These are phyloP conservation scores for Kwoniella europaea DNA, from an alignment of 768 basidiomycete species.

Conservation along the genomic window DNA sequence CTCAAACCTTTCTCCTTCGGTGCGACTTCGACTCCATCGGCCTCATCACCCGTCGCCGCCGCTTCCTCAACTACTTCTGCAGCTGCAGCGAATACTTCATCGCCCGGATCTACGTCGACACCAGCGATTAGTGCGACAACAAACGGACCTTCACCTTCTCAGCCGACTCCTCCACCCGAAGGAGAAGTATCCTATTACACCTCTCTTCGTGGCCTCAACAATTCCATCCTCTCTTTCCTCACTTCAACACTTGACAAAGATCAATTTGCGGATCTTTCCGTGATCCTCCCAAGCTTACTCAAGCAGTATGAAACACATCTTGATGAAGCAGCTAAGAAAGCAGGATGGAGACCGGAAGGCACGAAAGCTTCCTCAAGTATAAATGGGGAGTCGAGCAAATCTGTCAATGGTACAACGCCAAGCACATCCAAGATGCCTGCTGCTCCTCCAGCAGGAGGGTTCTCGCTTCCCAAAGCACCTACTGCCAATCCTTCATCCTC, in stretches of 20 bases:
- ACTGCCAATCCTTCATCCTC: slow-evolving; percentile 12
- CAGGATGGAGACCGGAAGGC: slow-evolving; percentile 34
- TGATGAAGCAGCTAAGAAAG: slow-evolving; percentile 28
- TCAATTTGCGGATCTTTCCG: slow-evolving; percentile 44
- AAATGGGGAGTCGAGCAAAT: slow-evolving; percentile 14
- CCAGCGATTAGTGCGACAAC: slow-evolving; percentile 5
- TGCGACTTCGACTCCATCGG: slow-evolving; percentile 6
- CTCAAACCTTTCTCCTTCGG: slow-evolving; percentile 17
- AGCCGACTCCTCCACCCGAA: slow-evolving; percentile 31
- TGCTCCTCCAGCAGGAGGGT: slow-evolving; percentile 31
- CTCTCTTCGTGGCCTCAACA: slow-evolving; percentile 52
- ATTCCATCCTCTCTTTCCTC: slow-evolving; percentile 48
- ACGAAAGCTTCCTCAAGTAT: neutral
- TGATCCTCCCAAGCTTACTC: slow-evolving; percentile 28
- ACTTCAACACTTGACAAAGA: slow-evolving; percentile 37
- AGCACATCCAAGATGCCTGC: slow-evolving; percentile 24
- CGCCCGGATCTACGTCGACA: neutral
- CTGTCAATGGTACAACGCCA: slow-evolving; percentile 7
- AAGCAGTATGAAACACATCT: slow-evolving; percentile 39
- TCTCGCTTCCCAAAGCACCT: slow-evolving; percentile 35
- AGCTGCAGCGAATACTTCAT: neutral
- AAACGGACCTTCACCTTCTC: slow-evolving; percentile 24
- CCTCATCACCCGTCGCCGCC: slow-evolving; percentile 9
- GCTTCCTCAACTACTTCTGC: slow-evolving; percentile 1
- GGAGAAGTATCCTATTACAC: slow-evolving; percentile 50